Evolutionary conservation across 2,329 filamentous ascomycete species (phyloP), one percentile per base, ranked within the genome.

Genomic region (Septoria petroselini): DNA sequence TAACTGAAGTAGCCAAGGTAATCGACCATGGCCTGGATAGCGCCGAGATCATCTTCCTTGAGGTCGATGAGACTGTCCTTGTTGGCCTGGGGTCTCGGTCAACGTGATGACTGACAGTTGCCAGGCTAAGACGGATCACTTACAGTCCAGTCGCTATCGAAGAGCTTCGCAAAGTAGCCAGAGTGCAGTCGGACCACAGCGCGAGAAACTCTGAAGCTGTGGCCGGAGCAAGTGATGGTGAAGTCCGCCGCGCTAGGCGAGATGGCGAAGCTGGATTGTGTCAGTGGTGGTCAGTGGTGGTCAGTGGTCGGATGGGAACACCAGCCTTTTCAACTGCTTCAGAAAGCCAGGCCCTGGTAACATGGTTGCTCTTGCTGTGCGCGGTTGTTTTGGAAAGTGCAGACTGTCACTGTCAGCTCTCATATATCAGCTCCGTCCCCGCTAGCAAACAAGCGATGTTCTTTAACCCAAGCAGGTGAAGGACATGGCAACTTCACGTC

Each of bases 141-240:
- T 27, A 27, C 23, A 27, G 23, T 5, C 19, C 7, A 47, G 18
- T 27, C 7, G 25, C 33, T 47, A 14, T 38, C 33, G 40, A 50
- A 18, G 9, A 37, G 34, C 4, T 37, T 15, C 3, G 34, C 34
- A 9, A 37, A 37, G n/a, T 18, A 37, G 19, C 38, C 38, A 23
- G 49, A 52, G 11, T 52, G 41, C 3, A 21, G 14, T 2, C 7
- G 5, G 8, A 52, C 11, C 6, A 52, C 23, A 17, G n/a, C 5
- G 8, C 43, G 43, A 30, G 41, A 42, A 5, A 54, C 52, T 23
- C 44, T 42, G 41, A 42, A 48, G 11, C 43, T 34, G 6, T 25
- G 27, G 1, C 38, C 48, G 14, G 37, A 18, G 35, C 48, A 47
- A 29, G 42, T 23, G 33, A 54, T 51, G 14, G 42, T 48, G 34